Percentiles rank a stretch among this genome's conserved stretches.
phyloP scores from a whole-genome alignment of 106 monocot genomes.

The Dendrobium chrysotoxum region DNA sequence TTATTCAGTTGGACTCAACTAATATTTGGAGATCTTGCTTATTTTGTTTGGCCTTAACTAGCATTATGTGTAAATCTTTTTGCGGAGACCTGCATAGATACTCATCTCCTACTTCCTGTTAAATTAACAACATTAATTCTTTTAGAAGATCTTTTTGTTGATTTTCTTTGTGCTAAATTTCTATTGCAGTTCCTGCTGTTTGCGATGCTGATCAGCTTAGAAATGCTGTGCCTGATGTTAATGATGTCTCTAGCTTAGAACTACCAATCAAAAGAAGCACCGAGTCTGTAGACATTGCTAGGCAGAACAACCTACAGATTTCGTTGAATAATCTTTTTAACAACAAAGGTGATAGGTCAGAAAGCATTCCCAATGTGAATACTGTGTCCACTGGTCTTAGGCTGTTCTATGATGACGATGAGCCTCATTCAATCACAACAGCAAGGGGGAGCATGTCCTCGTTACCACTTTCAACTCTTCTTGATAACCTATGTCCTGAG shows the following conservation, averaged over 20 bases:
- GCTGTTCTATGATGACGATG: slow-evolving; percentile 63
- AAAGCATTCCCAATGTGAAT: slow-evolving; percentile 33
- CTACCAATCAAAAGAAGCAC: slow-evolving; percentile 34
- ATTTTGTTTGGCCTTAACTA: background rate
- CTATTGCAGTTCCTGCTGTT: slow-evolving; percentile 37
- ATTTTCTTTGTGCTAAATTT: background rate
- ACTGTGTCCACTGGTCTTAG: slow-evolving; percentile 67
- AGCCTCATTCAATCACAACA: slow-evolving; percentile 51
- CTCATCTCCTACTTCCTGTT: background rate
- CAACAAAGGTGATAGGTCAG: slow-evolving; percentile 25
- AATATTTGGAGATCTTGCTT: background rate
- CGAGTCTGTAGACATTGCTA: slow-evolving; percentile 28
- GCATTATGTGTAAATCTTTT: background rate
- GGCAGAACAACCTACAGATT: slow-evolving; percentile 55
- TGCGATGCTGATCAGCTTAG: slow-evolving; percentile 25
- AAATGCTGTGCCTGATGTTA: slow-evolving; percentile 9
- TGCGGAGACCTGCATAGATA: background rate
- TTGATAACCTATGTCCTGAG: slow-evolving; percentile 37
- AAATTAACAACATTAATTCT: background rate
- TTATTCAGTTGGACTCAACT: no score
- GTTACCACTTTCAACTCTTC: slow-evolving; percentile 39
- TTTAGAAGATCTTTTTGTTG: background rate
- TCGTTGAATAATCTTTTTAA: slow-evolving; percentile 37
- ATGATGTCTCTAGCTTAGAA: slow-evolving; percentile 22
- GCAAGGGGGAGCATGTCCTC: slow-evolving; percentile 40